Evolutionary conservation across 257 asterid species (phyloP).

Genomic region (Jaltomata sinuosa): DNA sequence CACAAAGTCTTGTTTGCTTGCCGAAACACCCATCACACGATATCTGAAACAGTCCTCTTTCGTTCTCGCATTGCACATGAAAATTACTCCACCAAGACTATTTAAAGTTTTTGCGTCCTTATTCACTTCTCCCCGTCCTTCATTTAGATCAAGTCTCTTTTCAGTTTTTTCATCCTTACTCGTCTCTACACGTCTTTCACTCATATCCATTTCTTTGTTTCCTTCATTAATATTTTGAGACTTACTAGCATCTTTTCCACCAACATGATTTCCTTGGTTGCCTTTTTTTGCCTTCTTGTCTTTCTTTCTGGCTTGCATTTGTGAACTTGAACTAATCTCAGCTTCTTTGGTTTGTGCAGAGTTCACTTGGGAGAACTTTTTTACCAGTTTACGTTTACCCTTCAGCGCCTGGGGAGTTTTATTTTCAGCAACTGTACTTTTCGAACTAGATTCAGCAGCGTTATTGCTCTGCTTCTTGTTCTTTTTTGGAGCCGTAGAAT

Average conservation of each 20-base stretch:
- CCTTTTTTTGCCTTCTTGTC: conserved; percentile 23
- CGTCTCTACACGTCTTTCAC: background rate
- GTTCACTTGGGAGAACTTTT: conserved; percentile 20
- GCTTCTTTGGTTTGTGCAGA: conserved; percentile 27
- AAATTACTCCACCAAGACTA: conserved; percentile 68
- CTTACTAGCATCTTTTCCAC: background rate
- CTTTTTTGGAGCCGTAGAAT: conserved; percentile 24
- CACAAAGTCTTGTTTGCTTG: conserved; percentile 51
- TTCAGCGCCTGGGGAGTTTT: background rate
- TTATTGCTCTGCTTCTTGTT: conserved; percentile 12
- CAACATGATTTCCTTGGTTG: conserved; percentile 11
- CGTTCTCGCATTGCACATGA: conserved; percentile 87
- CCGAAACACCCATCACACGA: conserved; percentile 72
- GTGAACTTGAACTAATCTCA: conserved; percentile 10
- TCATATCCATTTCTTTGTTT: background rate
- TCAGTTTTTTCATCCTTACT: conserved; percentile 18
- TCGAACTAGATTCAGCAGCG: conserved; percentile 10
- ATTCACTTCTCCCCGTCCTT: background rate
- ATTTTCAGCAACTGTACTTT: background rate
- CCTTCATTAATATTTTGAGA: background rate
- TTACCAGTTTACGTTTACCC: conserved; percentile 9
- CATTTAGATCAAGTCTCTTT: conserved; percentile 23
- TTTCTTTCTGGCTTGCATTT: conserved; percentile 7
- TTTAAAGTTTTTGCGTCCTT: conserved; percentile 17
- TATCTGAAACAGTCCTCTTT: conserved; percentile 83